Conservation (phyloP, 2,329 filamentous ascomycete species). For the Gliomastix tumulicola region DNA sequence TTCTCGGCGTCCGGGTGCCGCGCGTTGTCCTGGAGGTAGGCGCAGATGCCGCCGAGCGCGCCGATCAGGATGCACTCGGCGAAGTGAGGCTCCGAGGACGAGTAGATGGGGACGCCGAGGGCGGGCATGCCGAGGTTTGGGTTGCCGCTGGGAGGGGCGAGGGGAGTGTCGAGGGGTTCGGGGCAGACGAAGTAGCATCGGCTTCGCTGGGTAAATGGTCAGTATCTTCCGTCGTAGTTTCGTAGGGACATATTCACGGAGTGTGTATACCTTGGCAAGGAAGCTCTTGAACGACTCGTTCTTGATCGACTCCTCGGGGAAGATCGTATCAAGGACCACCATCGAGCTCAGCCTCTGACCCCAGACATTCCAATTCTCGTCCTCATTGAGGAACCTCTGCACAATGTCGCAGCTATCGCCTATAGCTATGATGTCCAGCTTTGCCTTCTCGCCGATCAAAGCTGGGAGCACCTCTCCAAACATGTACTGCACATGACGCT, state of each 20-base stretch:
- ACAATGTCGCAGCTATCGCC: conserved; percentile 57
- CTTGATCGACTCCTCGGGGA: conserved; percentile 26
- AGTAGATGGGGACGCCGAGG: conserved; percentile 61
- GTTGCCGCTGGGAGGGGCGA: conserved; percentile 47
- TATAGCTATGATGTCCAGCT: conserved; percentile 65
- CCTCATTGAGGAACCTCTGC: conserved; percentile 48
- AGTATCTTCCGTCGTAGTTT: conserved; percentile 12
- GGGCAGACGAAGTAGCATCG: conserved; percentile 54
- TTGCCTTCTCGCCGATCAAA: conserved; percentile 38
- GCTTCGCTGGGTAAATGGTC: conserved; percentile 35
- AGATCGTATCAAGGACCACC: conserved; percentile 41
- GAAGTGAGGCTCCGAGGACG: conserved; percentile 53
- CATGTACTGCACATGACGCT: conserved; percentile 59
- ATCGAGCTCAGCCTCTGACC: conserved; percentile 37
- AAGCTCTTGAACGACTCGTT: conserved; percentile 40
- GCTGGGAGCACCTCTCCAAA: conserved; percentile 56
- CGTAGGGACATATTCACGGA: too few species aligned
- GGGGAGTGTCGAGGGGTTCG: conserved; percentile 40
- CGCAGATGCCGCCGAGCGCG: conserved; percentile 45
- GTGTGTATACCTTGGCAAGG: conserved; percentile 41
- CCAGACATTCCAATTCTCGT: conserved; percentile 42
- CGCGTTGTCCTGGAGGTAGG: conserved; percentile 55
- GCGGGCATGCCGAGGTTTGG: conserved; percentile 28
- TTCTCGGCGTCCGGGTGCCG: conserved; percentile 29
- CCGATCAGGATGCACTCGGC: conserved; percentile 56